These are phyloP conservation scores for Alternaria brassicicola DNA, from an alignment of 2,329 filamentous ascomycete species.

Conservation along the genomic window DNA sequence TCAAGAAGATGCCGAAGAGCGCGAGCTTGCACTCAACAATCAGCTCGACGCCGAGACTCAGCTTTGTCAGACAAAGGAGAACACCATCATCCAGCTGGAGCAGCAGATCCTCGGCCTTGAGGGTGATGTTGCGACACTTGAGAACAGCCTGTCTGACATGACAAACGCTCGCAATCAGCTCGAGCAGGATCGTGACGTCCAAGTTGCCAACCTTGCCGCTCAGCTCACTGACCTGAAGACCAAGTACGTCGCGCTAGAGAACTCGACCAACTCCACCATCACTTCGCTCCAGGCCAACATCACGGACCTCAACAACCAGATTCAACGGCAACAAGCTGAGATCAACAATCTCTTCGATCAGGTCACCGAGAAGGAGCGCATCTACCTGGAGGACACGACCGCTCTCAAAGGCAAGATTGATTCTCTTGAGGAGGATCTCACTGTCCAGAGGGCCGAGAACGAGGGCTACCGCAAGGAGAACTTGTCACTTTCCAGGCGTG, in stretches of 20 bases:
- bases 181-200: slow-evolving; percentile 38
- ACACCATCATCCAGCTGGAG: slow-evolving; percentile 41
- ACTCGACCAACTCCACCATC: slow-evolving; percentile 40
- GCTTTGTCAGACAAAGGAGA: slow-evolving; percentile 48
- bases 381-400: slow-evolving; percentile 37
- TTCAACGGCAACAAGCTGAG: slow-evolving; percentile 47
- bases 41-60: slow-evolving; percentile 49
- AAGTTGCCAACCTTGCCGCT: slow-evolving; percentile 44
- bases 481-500: slow-evolving; percentile 34
- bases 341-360: slow-evolving; percentile 45
- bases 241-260: slow-evolving; percentile 42
- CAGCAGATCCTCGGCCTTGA: slow-evolving; percentile 46
- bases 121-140: slow-evolving; percentile 34
- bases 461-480: slow-evolving; percentile 37
- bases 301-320: slow-evolving; percentile 49
- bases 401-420: slow-evolving; percentile 32
- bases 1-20: slow-evolving; percentile 46
- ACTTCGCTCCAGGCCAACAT: slow-evolving; percentile 47
- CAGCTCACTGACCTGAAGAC: slow-evolving; percentile 43
- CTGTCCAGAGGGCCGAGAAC: slow-evolving; percentile 29
- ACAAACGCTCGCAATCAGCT: slow-evolving; percentile 41
- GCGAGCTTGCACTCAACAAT: slow-evolving; percentile 48
- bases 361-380: slow-evolving; percentile 30
- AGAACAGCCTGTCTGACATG: slow-evolving; percentile 31
- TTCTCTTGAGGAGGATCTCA: slow-evolving; percentile 30